phyloP scores from a whole-genome alignment of 768 basidiomycete species.

The Hericium alpestre region DNA sequence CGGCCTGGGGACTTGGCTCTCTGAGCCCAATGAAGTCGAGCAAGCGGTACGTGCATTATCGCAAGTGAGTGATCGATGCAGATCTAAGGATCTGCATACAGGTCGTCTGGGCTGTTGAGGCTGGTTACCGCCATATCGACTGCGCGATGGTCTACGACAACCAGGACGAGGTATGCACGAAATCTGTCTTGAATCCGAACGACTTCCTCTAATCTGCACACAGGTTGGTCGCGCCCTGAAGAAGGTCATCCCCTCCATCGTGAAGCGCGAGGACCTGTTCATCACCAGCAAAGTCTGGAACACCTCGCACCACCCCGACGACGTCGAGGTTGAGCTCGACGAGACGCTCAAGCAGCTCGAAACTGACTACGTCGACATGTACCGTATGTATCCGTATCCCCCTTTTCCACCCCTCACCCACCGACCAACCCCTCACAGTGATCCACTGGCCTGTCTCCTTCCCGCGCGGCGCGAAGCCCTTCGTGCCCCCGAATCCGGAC shows the following conservation, averaged over 20 bases:
- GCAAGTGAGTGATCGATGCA: background rate
- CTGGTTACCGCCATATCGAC: constrained; percentile 80
- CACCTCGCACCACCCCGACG: constrained; percentile 50
- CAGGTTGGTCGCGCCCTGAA: constrained; percentile 60
- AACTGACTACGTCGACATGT: constrained; percentile 70
- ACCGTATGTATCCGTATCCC: constrained; percentile 42
- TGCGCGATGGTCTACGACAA: constrained; percentile 73
- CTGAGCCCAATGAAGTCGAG: constrained; percentile 67
- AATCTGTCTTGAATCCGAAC: background rate
- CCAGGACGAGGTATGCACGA: constrained; percentile 44
- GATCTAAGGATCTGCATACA: constrained; percentile 17
- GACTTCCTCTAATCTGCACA: background rate
- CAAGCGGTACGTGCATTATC: constrained; percentile 40
- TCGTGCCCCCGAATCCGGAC: constrained; percentile 36
- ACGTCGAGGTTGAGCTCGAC: constrained; percentile 66
- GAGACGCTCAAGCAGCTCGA: constrained; percentile 66
- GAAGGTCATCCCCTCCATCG: constrained; percentile 67
- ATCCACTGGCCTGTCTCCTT: constrained; percentile 78
- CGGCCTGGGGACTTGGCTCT: constrained; percentile 78
- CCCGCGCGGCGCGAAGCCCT: constrained; percentile 37
- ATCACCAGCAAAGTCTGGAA: constrained; percentile 84
- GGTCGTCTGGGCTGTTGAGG: constrained; percentile 66
- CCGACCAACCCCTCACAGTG: constrained; percentile 29
- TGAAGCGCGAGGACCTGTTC: constrained; percentile 72
- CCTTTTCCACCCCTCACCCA: background rate